Evolutionary conservation across 495 filamentous ascomycete species (phyloP), one percentile per base, ranked within the genome.

Genomic region (Podospora didyma): DNA sequence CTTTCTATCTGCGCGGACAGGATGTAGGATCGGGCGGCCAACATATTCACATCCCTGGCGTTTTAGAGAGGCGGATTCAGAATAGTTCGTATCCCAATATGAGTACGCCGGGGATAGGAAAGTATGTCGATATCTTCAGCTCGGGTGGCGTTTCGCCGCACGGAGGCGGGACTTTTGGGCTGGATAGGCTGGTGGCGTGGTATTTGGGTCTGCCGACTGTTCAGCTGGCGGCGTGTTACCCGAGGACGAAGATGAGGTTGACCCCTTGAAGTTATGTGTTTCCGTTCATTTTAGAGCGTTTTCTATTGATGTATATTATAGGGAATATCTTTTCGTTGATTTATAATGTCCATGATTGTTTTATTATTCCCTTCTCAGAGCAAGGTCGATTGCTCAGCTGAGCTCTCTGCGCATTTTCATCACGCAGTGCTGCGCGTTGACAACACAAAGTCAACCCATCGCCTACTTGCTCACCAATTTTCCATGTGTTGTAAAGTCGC

Each of bases 1-100:
- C 96, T 74, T 90, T 96, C 79, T 92, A 95, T 80, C 65, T 96
- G 87, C 86, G 92, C 61, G 89, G 89, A 19, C 89, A 96, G 73
- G 92, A 68, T 54, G 59, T 66, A 4, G 82, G 92, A 73, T 88
- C 84, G 12, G 91, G 91, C 50, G 90, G 89, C 24, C 90, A 96
- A 77, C 88, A 90, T 73, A 86, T 96, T 64, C 80, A 96, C 78
- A 71, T 88, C 60, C 80, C 89, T 35, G 78, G 76, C 34, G 80
- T 88, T 69, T 78, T 96, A 42, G 79, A 84, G 66, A 79, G 79
- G 9, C 80, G 82, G 11, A 89, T 96, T 78, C 69, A 76, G 46
- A 73, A 74, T 53, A 89, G 93, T 87, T 12, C 69, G 96, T 37
- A 82, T 92, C 68, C 89, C 90, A 3, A 69, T 78, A 37, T 81